These are phyloP conservation scores for Nitzschia inconspicua DNA, from an alignment of 108 stramenopile species.

Conservation along the genomic window DNA sequence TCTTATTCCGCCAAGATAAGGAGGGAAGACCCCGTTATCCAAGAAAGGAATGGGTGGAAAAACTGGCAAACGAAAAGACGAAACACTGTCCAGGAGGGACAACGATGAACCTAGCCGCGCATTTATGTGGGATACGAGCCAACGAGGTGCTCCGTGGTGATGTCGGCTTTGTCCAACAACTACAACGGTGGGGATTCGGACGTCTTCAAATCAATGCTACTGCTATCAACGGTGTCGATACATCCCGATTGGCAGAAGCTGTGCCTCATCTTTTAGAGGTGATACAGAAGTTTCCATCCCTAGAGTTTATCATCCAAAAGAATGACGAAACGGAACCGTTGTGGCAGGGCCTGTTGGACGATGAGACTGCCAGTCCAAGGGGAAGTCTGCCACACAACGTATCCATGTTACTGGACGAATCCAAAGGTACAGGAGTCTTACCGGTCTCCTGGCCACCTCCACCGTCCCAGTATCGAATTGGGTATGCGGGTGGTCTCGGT, in stretches of 20 bases:
- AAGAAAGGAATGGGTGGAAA: slow-evolving; percentile 67
- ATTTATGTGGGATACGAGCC: slow-evolving; percentile 85
- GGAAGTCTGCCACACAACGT: slow-evolving; percentile 50
- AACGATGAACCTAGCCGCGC: slow-evolving; percentile 80
- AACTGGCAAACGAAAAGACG: slow-evolving; percentile 25
- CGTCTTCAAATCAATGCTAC: slow-evolving; percentile 96
- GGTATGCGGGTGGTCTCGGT: slow-evolving; percentile 90
- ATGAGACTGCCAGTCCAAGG: slow-evolving; percentile 1
- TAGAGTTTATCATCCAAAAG: slow-evolving; percentile 94
- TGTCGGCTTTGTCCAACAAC: slow-evolving; percentile 50
- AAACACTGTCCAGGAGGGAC: not conserved
- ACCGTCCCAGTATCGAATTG: slow-evolving; percentile 46
- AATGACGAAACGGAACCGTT: slow-evolving; percentile 83
- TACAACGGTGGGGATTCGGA: slow-evolving; percentile 69
- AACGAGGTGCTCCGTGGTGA: slow-evolving; percentile 79
- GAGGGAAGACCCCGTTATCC: slow-evolving; percentile 89
- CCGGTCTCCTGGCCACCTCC: slow-evolving; percentile 45
- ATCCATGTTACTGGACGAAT: slow-evolving; percentile 80
- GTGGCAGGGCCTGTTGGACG: slow-evolving; percentile 61
- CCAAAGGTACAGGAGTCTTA: slow-evolving; percentile 76
- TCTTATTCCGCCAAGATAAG: slow-evolving; percentile 91
- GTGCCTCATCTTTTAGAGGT: slow-evolving; percentile 41
- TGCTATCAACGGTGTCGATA: slow-evolving; percentile 89
- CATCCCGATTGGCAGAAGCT: slow-evolving; percentile 46
- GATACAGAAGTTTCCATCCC: slow-evolving; percentile 35